Base-by-base conservation (phyloP, 257 asterid genomes). In the Sherardia arvensis region DNA sequence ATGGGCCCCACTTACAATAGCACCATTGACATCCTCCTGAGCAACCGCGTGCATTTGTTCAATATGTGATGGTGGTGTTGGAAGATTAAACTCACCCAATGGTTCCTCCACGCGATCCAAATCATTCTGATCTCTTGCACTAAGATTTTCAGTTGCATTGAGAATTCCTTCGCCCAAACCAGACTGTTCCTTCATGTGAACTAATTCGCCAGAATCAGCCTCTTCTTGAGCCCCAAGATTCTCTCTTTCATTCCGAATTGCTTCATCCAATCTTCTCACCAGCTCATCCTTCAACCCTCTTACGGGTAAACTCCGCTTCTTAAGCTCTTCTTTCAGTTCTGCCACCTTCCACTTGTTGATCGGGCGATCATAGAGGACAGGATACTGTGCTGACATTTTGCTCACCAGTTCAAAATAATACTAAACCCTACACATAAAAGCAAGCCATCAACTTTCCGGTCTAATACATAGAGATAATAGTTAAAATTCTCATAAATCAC, bases 311-410 rank as follows among this genome's bases (percentile, higher is more conserved):
- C 68, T 66, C 65, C 82, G 69, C 62, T 65, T 77, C 78, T 73
- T 77, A 63, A 77, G 82, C 74, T 77, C 82, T 62, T 77, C 79
- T 72, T 59, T 77, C 68, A 77, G 22, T 54, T 77, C 76, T 17
- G 74, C 64, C 53, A 77, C 82, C 70, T 73, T 77, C 82, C 82
- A 77, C 64, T 77, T 77, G 60, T 73, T 73, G 55, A 77, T 77
- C 55, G 82, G 79, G 22, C 76, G 76, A 65, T 73, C 60, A 62
- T 73, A 75, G 34, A 77, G 79, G 66, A 73, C 38, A 22, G 82
- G 79, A 63, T 73, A 73, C 60, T 73, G 62, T 7, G 71, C 66
- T 45, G 79, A 66, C 79, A 74, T 74, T 23, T 64, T 53, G 60
- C 36, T 51, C 28, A 49, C 47, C 64, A 53, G 45, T 38, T 25